phyloP scores from a whole-genome alignment of 2,329 filamentous ascomycete species.

The Penicillium sp. region DNA sequence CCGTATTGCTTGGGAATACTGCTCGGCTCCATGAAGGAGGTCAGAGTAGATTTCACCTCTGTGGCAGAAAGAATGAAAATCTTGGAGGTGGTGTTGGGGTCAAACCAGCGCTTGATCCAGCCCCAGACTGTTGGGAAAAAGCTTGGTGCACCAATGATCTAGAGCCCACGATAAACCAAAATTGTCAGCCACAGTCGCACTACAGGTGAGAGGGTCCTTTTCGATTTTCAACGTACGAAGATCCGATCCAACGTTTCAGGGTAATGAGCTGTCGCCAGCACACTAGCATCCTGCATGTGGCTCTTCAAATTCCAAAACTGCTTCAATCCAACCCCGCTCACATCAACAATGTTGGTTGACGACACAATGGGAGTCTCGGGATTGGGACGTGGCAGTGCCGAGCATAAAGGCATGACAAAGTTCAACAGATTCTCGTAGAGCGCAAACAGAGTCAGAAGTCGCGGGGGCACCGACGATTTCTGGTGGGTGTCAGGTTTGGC shows the following conservation, averaged over 20 bases:
- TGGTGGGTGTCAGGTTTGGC: constrained; percentile 54
- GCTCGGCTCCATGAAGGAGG: constrained; percentile 70
- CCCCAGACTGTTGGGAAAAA: constrained; percentile 91
- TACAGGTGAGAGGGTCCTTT: too few relatives aligned
- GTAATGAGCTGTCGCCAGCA: constrained; percentile 86
- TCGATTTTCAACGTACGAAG: constrained; percentile 46
- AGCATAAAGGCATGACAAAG: constrained; percentile 81
- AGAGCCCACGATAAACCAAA: not conserved
- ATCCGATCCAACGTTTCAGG: constrained; percentile 86
- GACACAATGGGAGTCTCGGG: constrained; percentile 82
- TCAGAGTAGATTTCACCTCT: constrained; percentile 71
- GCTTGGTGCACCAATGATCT: constrained; percentile 79
- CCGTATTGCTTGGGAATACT: constrained; percentile 90
- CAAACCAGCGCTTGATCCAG: constrained; percentile 94
- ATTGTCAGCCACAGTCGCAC: not conserved
- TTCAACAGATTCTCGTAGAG: constrained; percentile 88
- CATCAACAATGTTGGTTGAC: constrained; percentile 92
- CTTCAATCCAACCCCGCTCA: constrained; percentile 77
- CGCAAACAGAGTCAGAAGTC: constrained; percentile 80
- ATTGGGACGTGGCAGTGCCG: constrained; percentile 67
- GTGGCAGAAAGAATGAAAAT: constrained; percentile 77
- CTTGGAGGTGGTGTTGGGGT: constrained; percentile 88
- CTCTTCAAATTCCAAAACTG: constrained; percentile 93
- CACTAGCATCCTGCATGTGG: constrained; percentile 90
- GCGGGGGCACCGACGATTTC: constrained; percentile 52